Evolutionary conservation across 805 yeast genomes (phyloP).

Genomic region (Starmera dryadoides): DNA sequence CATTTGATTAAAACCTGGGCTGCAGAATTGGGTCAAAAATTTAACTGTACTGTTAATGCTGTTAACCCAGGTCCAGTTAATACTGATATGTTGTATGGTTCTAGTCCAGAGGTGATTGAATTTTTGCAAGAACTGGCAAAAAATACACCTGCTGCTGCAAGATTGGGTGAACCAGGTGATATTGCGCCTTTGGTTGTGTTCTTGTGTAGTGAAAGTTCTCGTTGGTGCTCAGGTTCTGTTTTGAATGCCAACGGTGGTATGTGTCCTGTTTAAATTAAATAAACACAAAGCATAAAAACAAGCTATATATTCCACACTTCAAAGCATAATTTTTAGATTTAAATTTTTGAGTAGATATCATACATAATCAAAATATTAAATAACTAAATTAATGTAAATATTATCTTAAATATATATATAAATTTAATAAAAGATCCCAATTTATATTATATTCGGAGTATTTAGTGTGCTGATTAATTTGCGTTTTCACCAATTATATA

Average conservation of each 20-base stretch:
- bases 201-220: conserved; percentile 9
- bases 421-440: too few species aligned
- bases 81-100: conserved; percentile 11
- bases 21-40: conserved; percentile 11
- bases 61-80: conserved; percentile 10
- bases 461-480: too few species aligned
- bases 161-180: conserved; percentile 15
- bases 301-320: too few species aligned
- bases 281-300: too few species aligned
- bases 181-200: conserved; percentile 13
- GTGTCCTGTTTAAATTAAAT: too few species aligned
- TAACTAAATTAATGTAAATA: too few species aligned
- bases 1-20: conserved; percentile 10
- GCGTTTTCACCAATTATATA: too few species aligned
- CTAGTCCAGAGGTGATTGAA: conserved; percentile 8
- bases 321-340: too few species aligned
- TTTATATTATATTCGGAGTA: too few species aligned
- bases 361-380: too few species aligned
- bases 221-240: conserved; percentile 12
- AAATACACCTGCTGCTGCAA: conserved; percentile 12
- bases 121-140: conserved; percentile 4
- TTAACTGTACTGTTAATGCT: conserved; percentile 10
- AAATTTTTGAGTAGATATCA: too few species aligned
- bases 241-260: conserved; percentile 14
- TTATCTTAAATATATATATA: too few species aligned